Evolutionary conservation across 2,329 filamentous ascomycete species (phyloP).

Genomic region (Endothia cerciana): DNA sequence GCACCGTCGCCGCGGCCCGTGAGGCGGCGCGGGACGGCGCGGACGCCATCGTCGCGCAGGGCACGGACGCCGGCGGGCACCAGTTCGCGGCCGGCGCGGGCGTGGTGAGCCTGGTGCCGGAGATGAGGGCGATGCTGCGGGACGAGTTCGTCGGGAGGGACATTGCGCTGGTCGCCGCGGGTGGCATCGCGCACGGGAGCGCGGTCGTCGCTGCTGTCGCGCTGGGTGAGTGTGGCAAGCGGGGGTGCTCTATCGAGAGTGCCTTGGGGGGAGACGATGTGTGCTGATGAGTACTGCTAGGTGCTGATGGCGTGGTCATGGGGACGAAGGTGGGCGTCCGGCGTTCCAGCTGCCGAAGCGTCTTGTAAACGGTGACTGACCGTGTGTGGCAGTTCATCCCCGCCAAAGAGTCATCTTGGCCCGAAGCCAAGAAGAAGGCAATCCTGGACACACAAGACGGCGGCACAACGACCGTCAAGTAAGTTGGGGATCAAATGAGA

Average conservation of each 20-base stretch:
- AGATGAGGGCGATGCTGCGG: constrained; percentile 54
- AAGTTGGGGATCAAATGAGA: neutral
- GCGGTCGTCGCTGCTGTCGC: constrained; percentile 59
- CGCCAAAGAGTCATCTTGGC: constrained; percentile 47
- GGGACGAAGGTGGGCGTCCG: constrained; percentile 41
- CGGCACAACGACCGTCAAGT: constrained; percentile 51
- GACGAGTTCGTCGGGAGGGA: constrained; percentile 40
- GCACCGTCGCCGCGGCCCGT: constrained; percentile 59
- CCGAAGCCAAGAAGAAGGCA: constrained; percentile 45
- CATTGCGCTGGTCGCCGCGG: constrained; percentile 57
- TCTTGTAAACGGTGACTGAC: neutral
- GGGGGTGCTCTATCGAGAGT: neutral
- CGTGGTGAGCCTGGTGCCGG: constrained; percentile 60
- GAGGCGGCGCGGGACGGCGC: constrained; percentile 52
- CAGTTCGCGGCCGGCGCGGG: constrained; percentile 59
- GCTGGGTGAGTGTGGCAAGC: constrained; percentile 49
- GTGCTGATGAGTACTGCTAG: constrained; percentile 33
- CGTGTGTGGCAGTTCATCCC: constrained; percentile 45
- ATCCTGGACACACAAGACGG: constrained; percentile 49
- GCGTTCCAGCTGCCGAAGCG: neutral
- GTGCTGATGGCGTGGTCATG: constrained; percentile 49
- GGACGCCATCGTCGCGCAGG: constrained; percentile 66
- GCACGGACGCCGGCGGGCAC: constrained; percentile 67
- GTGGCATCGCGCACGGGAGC: constrained; percentile 61
- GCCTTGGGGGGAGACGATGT: neutral